phyloP scores from a whole-genome alignment of 176 grass and related monocot species.

The Carex myosuroides region DNA sequence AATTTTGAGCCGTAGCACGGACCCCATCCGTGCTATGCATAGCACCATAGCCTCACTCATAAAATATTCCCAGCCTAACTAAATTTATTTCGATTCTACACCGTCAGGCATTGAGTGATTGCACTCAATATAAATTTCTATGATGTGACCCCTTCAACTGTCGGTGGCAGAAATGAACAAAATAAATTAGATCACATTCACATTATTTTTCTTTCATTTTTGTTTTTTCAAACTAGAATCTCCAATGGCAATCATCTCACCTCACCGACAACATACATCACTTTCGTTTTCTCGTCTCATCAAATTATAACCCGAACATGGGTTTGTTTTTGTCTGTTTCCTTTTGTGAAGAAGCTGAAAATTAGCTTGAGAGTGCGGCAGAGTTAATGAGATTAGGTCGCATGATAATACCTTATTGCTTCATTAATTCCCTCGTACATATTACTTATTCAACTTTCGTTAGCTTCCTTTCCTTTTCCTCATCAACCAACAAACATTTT shows the following conservation, averaged over 20 bases:
- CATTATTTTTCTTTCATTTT: not conserved
- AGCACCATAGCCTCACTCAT: too few relatives aligned
- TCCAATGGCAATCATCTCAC: not conserved
- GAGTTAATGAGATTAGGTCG: conserved; percentile 9
- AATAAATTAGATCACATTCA: not conserved
- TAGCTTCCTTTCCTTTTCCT: not conserved
- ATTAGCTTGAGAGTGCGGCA: not conserved
- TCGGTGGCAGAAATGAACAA: not conserved
- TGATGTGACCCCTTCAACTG: not conserved
- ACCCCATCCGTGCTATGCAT: too few relatives aligned
- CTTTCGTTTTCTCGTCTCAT: not conserved
- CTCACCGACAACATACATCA: conserved; percentile 11
- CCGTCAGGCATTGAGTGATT: too few relatives aligned
- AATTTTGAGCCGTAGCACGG: too few relatives aligned
- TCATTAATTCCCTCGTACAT: conserved; percentile 18
- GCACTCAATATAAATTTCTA: too few relatives aligned
- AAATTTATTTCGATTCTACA: too few relatives aligned
- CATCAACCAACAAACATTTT: not conserved
- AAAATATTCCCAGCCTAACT: too few relatives aligned
- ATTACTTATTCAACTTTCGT: not conserved
- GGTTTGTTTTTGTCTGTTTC: not conserved
- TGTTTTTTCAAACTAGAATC: not conserved
- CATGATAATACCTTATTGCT: not conserved
- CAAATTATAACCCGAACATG: conserved; percentile 3
- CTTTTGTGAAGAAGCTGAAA: not conserved